These are phyloP conservation scores for Sporothrix humicola DNA, from an alignment of 2,329 filamentous ascomycete genomes.

Conservation along the genomic window DNA sequence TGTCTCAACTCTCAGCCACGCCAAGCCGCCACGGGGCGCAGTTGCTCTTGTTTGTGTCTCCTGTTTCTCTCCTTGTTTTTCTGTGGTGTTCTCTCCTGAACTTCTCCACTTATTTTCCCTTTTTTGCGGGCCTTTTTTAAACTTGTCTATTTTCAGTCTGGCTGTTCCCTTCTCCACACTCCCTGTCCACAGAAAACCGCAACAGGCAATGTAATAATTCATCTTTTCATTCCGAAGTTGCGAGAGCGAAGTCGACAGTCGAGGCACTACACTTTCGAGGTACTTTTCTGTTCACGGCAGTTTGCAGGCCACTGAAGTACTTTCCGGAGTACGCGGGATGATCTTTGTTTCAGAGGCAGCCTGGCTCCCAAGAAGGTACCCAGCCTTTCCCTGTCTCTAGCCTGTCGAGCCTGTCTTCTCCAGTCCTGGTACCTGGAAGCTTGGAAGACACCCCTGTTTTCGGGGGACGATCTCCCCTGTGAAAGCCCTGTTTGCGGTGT, in stretches of 20 bases:
- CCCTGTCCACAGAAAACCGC: too few species aligned
- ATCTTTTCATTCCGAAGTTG: neutral
- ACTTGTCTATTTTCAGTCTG: conserved; percentile 4
- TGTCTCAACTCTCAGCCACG: neutral
- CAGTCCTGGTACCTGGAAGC: too few species aligned
- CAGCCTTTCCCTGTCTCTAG: too few species aligned
- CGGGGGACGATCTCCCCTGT: too few species aligned
- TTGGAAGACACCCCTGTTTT: too few species aligned
- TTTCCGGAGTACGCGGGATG: neutral
- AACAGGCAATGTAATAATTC: neutral
- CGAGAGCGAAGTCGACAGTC: neutral
- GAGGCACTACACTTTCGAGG: neutral
- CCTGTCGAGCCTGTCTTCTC: too few species aligned
- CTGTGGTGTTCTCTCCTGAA: too few species aligned
- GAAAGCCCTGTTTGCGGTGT: too few species aligned
- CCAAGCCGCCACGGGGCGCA: conserved; percentile 4
- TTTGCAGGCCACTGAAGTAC: neutral
- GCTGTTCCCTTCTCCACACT: neutral
- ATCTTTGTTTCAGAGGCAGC: neutral
- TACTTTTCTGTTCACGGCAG: neutral
- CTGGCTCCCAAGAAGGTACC: neutral
- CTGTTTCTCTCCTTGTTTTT: too few species aligned
- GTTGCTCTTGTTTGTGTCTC: neutral
- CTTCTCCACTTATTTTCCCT: neutral
- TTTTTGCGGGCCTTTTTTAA: too few species aligned